Evolutionary conservation across 164 flowering plant genomes (phyloP).

Genomic region (Piper betle): DNA sequence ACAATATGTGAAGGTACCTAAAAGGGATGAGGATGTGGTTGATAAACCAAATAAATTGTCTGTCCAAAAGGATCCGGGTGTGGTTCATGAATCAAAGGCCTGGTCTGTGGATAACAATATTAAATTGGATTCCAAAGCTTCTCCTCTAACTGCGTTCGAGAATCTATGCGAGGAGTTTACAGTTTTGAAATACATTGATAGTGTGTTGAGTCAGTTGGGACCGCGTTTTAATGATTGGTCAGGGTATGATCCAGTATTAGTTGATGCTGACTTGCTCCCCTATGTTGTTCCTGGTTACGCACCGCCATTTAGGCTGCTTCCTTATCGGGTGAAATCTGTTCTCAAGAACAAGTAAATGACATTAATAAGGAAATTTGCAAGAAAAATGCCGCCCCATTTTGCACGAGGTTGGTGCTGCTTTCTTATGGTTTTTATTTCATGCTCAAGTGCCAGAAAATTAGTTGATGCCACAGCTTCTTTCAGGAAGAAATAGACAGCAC

Average conservation of each 20-base stretch:
- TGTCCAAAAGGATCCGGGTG: too few species aligned
- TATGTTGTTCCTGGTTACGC: conserved; percentile 45
- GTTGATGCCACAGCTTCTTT: background rate
- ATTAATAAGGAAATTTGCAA: conserved; percentile 56
- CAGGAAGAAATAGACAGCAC: conserved; percentile 74
- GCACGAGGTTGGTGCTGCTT: conserved; percentile 53
- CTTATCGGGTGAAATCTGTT: conserved; percentile 39
- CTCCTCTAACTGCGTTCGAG: conserved; percentile 16
- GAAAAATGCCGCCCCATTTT: conserved; percentile 77
- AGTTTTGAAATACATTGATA: conserved; percentile 39
- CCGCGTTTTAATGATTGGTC: conserved; percentile 81
- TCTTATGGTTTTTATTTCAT: background rate
- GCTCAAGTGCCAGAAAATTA: background rate
- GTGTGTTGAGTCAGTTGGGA: conserved; percentile 64
- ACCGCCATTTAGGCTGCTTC: conserved; percentile 72
- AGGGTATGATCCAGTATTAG: conserved; percentile 67
- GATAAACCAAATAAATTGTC: conserved; percentile 12
- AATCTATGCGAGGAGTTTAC: conserved; percentile 28
- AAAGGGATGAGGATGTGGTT: conserved; percentile 5
- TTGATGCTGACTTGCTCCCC: conserved; percentile 91
- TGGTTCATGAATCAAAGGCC: too few species aligned
- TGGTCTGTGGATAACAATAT: conserved; percentile 5
- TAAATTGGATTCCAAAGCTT: conserved; percentile 12
- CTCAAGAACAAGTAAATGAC: conserved; percentile 54
- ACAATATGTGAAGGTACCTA: conserved; percentile 25